Evolutionary conservation across 345 rosid genomes (phyloP), one percentile per base, ranked within the genome.

Genomic region (Salix purpurea): DNA sequence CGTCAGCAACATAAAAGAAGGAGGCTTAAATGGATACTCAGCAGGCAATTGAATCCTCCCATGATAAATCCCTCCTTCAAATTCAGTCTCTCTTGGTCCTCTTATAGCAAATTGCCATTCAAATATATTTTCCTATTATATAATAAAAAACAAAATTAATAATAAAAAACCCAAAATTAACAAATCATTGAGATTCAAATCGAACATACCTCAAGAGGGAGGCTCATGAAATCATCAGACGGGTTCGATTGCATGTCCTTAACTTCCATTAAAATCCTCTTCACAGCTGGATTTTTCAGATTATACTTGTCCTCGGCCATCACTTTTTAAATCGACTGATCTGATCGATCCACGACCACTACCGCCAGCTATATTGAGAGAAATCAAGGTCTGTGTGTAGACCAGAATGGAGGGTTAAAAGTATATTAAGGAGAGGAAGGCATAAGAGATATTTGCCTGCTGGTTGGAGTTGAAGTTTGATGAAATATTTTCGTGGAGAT

Each of bases 161-260:
- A 30, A 40, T 32, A 1, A 34, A 64, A 58, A 14, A 52, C 32
- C 0, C 5, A 76, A 42, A 24, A 64, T 30, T 16, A 52, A 60
- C 24, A 8, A 24, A 72, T 37, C 7, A 7, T 21, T 23, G 10
- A 18, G 42, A 67, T 15, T n/a, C 50, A 66, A 67, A 79, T 12
- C 65, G 61, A 71, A 92, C 64, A 58, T 58, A 58, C 99, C 97
- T 96, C 99, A 69, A 96, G 92, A 83, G 99, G 98, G 52, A 96
- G 92, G 88, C 97, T 93, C 93, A 85, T 92, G 87, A 96, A 93
- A 90, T 96, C 99, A 74, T 96, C 98, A 40, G 98, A 93, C 0
- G 98, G 99, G 85, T 92, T 91, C 34, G 98, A 92, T 81, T 93
- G 99, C 98, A 92, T 93, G 92, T 93, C 99, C 82, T 94, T 93